Evolutionary conservation across 2,329 filamentous ascomycete species (phyloP).

Genomic region (Cytospora leucostoma): DNA sequence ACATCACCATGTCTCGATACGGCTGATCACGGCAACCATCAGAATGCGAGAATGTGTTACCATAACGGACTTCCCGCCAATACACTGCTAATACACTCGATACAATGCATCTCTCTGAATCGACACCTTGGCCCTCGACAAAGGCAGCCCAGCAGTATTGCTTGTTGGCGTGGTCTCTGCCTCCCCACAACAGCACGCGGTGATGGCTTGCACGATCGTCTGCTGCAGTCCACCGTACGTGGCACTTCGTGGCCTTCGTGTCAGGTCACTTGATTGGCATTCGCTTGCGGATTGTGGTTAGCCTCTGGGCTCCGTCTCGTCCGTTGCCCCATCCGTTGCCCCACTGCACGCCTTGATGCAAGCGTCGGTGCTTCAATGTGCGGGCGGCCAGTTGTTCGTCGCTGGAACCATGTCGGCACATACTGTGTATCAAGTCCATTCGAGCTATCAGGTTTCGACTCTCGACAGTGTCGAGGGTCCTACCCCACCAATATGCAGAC

Average conservation of each 20-base stretch:
- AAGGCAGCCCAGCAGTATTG: background rate
- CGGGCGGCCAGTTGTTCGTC: slow-evolving; percentile 25
- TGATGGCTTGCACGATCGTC: background rate
- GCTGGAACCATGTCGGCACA: slow-evolving; percentile 24
- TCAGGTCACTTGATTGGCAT: slow-evolving; percentile 19
- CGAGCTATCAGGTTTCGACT: slow-evolving; percentile 22
- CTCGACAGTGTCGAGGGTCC: slow-evolving; percentile 7
- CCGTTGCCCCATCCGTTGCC: slow-evolving; percentile 19
- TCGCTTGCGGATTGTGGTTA: slow-evolving; percentile 23
- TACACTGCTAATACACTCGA: background rate
- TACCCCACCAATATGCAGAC: slow-evolving; percentile 16
- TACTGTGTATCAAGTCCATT: slow-evolving; percentile 19
- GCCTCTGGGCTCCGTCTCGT: slow-evolving; percentile 14
- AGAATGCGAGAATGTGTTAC: background rate
- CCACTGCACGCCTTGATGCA: slow-evolving; percentile 17
- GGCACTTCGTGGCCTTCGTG: background rate
- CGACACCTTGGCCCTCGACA: background rate
- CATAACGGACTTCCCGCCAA: background rate
- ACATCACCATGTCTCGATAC: background rate
- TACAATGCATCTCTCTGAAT: no score
- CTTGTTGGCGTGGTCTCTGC: background rate
- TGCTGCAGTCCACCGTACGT: background rate
- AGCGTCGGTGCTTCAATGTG: slow-evolving; percentile 20
- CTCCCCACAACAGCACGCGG: background rate
- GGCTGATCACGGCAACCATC: background rate